These are phyloP conservation scores for Phytophthora lateralis DNA, from an alignment of 352 stramenopile species.

Conservation along the genomic window DNA sequence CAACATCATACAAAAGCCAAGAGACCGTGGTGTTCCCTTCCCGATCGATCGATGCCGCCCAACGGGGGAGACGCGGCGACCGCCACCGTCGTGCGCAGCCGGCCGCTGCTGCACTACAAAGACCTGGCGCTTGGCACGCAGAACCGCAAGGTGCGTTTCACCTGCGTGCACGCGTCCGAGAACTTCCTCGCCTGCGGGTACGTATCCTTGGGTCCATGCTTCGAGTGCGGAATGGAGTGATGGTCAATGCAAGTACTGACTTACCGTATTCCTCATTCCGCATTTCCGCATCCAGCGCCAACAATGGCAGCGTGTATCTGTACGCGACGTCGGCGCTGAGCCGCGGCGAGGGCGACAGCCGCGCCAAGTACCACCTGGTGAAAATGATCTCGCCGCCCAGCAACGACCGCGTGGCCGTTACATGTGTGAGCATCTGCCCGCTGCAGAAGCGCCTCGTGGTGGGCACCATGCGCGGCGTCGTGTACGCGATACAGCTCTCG, in stretches of 20 bases:
- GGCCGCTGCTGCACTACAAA: conserved; percentile 76
- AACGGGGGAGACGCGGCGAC: conserved; percentile 19
- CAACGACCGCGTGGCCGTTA: conserved; percentile 73
- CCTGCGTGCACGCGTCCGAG: conserved; percentile 83
- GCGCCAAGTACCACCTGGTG: conserved; percentile 82
- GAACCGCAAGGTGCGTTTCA: conserved; percentile 75
- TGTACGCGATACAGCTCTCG: conserved; percentile 81
- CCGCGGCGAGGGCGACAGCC: conserved; percentile 36
- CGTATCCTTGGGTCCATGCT: conserved; percentile 11
- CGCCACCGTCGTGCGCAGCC: conserved; percentile 35
- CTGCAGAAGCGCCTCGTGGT: conserved; percentile 83
- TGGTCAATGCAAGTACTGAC: conserved; percentile 35
- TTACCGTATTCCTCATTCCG: conserved; percentile 9
- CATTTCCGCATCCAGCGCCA: conserved; percentile 44
- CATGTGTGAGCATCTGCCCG: conserved; percentile 82
- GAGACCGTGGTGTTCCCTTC: background rate
- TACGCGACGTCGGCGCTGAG: conserved; percentile 70
- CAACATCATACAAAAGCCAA: conserved; percentile 17
- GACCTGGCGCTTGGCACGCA: conserved; percentile 60
- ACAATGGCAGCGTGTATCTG: conserved; percentile 82
- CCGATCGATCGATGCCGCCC: conserved; percentile 21
- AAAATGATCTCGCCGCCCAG: conserved; percentile 84
- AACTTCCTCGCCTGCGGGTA: conserved; percentile 88
- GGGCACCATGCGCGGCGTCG: conserved; percentile 74
- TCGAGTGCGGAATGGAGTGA: conserved; percentile 25